These are phyloP conservation scores for Neurospora sp. DNA, from an alignment of 495 filamentous ascomycete species.

Conservation along the genomic window DNA sequence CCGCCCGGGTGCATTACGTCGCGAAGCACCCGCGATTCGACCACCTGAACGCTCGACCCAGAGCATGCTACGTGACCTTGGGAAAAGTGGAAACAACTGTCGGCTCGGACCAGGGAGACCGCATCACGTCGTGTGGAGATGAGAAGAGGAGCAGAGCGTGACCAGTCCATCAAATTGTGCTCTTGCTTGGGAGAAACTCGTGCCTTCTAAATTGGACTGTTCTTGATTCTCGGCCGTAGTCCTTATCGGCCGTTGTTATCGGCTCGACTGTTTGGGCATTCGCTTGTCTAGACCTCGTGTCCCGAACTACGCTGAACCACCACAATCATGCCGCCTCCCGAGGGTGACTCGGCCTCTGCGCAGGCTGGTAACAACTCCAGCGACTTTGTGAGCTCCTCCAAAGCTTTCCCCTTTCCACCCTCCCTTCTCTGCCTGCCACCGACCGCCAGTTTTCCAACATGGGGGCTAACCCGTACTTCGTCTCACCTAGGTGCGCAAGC, in stretches of 20 bases:
- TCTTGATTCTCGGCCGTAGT: neutral
- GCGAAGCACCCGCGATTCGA: constrained; percentile 1
- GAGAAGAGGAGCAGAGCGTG: constrained; percentile 1
- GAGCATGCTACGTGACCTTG: neutral
- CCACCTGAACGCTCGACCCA: constrained; percentile 1
- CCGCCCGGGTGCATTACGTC: constrained; percentile 5
- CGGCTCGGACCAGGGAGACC: neutral
- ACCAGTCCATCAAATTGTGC: constrained; percentile 1
- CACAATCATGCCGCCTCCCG: constrained; percentile 33
- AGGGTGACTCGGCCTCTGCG: constrained; percentile 26
- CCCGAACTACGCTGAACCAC: neutral
- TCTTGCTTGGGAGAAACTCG: neutral
- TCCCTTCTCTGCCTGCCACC: neutral
- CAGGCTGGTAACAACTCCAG: constrained; percentile 38
- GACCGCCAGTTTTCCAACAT: constrained; percentile 1
- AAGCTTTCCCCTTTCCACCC: neutral
- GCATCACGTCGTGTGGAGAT: constrained; percentile 1
- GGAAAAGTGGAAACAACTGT: neutral
- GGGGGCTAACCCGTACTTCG: constrained; percentile 11
- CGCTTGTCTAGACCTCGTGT: neutral
- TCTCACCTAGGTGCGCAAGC: constrained; percentile 72
- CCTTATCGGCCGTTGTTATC: neutral
- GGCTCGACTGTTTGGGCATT: neutral
- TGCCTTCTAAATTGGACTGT: neutral
- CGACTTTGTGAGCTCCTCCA: constrained; percentile 36